These are phyloP conservation scores for Dendrobium catenatum DNA, from an alignment of 106 monocot genomes.

Conservation along the genomic window DNA sequence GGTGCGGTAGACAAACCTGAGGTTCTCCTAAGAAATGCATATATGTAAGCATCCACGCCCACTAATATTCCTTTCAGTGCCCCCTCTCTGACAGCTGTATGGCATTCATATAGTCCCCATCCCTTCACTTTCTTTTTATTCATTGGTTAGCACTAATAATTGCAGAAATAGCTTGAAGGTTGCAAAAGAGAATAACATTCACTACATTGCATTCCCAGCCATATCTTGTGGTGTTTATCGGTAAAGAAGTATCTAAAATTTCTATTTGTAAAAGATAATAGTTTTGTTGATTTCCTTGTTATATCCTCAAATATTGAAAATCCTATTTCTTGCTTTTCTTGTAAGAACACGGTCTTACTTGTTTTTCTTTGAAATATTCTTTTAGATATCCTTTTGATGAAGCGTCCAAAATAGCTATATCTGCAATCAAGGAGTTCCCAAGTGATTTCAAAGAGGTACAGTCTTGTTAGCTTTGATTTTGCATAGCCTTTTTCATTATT, in stretches of 20 bases:
- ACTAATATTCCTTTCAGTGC: neutral
- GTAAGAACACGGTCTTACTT: neutral
- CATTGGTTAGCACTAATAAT: neutral
- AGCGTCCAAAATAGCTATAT: conserved; percentile 71
- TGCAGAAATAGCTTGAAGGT: conserved; percentile 77
- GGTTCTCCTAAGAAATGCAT: conserved; percentile 60
- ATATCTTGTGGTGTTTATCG: conserved; percentile 92
- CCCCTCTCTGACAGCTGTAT: neutral
- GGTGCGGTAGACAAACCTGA: conserved; percentile 56
- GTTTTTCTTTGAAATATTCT: conserved; percentile 4
- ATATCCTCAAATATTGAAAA: neutral
- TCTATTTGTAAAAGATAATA: neutral
- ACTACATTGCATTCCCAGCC: conserved; percentile 94
- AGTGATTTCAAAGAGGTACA: conserved; percentile 76
- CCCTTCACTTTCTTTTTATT: neutral
- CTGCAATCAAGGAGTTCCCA: conserved; percentile 61
- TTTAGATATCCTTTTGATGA: conserved; percentile 74
- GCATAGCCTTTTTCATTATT: neutral
- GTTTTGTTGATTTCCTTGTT: neutral
- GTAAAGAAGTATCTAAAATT: conserved; percentile 25
- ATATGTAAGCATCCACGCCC: conserved; percentile 31
- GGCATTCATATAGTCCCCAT: neutral
- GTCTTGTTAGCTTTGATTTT: neutral
- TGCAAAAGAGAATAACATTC: conserved; percentile 81
- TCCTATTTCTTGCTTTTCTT: neutral